These are phyloP conservation scores for Tolypocladium sp. DNA, from an alignment of 2,329 filamentous ascomycete species.

Conservation along the genomic window DNA sequence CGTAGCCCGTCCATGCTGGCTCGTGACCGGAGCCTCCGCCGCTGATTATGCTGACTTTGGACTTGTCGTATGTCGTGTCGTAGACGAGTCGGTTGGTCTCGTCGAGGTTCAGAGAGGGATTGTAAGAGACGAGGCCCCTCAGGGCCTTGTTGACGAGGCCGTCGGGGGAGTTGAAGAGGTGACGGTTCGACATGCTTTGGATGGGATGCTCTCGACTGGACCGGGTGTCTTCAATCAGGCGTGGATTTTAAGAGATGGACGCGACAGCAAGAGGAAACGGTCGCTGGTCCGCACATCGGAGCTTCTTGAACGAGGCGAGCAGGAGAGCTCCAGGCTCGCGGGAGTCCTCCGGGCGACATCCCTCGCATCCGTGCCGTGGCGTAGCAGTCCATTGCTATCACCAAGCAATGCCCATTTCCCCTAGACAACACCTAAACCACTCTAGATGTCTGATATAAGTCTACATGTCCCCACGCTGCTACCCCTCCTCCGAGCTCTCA, in stretches of 20 bases:
- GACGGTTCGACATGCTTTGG: constrained; percentile 38
- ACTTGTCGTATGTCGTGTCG: constrained; percentile 32
- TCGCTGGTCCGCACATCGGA: not conserved
- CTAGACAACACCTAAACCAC: not conserved
- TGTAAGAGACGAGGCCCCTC: constrained; percentile 42
- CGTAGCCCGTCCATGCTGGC: constrained; percentile 55
- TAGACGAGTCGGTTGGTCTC: constrained; percentile 42
- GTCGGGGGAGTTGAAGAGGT: constrained; percentile 42
- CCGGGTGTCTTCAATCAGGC: not conserved
- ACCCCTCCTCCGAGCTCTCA: not conserved
- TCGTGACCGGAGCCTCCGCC: constrained; percentile 52
- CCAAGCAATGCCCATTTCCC: not conserved
- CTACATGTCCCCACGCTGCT: not conserved
- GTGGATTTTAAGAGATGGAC: not conserved
- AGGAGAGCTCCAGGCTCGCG: not conserved
- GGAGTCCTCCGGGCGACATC: not conserved
- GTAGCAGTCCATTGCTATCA: not conserved
- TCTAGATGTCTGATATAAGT: not conserved
- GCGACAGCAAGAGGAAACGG: not conserved
- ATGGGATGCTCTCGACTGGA: not conserved
- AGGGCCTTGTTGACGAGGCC: constrained; percentile 44
- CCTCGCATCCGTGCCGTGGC: not conserved
- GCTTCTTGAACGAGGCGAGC: not conserved
- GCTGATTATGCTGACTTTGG: constrained; percentile 40
- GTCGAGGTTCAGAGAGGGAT: constrained; percentile 40